Percentiles rank a stretch among this genome's conserved stretches.
Conservation (phyloP, 345 rosid genomes). For the Cochlearia excelsa region DNA sequence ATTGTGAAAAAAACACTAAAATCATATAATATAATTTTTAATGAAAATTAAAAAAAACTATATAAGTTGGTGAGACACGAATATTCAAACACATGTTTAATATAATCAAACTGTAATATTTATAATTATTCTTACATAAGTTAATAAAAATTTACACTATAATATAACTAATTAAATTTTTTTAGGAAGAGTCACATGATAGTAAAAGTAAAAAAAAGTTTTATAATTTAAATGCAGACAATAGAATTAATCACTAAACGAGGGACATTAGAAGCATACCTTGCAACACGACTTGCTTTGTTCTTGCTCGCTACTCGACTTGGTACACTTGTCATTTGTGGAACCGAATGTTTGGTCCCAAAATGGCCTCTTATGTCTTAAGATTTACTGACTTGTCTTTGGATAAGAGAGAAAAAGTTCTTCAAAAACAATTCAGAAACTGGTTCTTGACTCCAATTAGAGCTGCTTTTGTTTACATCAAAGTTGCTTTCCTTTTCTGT, state of each 20-base stretch:
- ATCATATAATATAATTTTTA: too few relatives aligned
- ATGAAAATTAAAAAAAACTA: too few relatives aligned
- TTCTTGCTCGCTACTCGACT: constrained; percentile 55
- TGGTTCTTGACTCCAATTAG: constrained; percentile 50
- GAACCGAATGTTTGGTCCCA: constrained; percentile 44
- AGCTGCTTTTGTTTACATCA: constrained; percentile 45
- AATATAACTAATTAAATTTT: too few relatives aligned
- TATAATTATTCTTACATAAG: too few relatives aligned
- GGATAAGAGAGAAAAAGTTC: constrained; percentile 57
- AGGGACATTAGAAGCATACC: constrained; percentile 24
- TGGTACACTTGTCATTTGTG: constrained; percentile 69
- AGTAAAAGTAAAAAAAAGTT: too few relatives aligned
- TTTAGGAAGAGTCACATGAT: too few relatives aligned
- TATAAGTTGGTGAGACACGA: too few relatives aligned
- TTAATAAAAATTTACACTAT: too few relatives aligned
- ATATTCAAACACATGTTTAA: too few relatives aligned
- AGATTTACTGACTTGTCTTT: constrained; percentile 43
- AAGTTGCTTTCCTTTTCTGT: constrained; percentile 42
- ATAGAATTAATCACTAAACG: constrained; percentile 27
- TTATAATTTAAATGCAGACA: constrained; percentile 10
- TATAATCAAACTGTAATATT: too few relatives aligned
- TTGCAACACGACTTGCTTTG: constrained; percentile 43
- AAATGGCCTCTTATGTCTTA: constrained; percentile 55
- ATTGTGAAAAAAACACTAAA: too few relatives aligned
- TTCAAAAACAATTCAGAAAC: constrained; percentile 51